Conservation (phyloP, 805 yeast genomes). For the Myxozyma neotropica region DNA sequence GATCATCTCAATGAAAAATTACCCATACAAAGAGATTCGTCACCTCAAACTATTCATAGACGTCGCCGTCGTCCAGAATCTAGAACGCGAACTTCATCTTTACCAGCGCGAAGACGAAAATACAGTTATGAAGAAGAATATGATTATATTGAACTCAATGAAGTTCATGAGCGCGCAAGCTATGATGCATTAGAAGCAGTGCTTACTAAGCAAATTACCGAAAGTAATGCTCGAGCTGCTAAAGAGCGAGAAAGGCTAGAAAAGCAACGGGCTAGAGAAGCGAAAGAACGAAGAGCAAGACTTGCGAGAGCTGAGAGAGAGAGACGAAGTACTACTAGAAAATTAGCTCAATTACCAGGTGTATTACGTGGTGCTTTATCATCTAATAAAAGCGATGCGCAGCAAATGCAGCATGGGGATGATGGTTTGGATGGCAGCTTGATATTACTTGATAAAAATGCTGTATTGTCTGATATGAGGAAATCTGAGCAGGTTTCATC, state of each 20-base stretch:
- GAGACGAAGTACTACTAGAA: background rate
- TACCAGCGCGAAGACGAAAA: background rate
- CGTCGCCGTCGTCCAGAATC: background rate
- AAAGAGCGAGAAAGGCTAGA: background rate
- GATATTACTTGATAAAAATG: constrained; percentile 8
- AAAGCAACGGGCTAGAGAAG: background rate
- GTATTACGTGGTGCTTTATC: background rate
- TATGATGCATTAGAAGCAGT: constrained; percentile 13
- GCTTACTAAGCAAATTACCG: constrained; percentile 13
- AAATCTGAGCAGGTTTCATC: background rate
- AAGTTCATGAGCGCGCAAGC: constrained; percentile 13
- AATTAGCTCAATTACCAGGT: background rate
- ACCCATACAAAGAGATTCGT: background rate
- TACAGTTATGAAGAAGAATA: constrained; percentile 13
- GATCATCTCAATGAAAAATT: background rate
- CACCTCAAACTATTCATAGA: background rate
- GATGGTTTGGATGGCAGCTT: constrained; percentile 14
- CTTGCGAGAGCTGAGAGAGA: background rate
- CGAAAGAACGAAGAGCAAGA: constrained; percentile 1
- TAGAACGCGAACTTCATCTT: background rate
- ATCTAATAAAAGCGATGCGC: background rate
- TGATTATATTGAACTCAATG: constrained; percentile 27
- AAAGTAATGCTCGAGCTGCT: constrained; percentile 14
- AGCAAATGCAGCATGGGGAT: background rate
- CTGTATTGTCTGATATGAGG: constrained; percentile 3